Base-by-base conservation (phyloP, 2,329 filamentous ascomycete species). In the Aspergillus sp. region DNA sequence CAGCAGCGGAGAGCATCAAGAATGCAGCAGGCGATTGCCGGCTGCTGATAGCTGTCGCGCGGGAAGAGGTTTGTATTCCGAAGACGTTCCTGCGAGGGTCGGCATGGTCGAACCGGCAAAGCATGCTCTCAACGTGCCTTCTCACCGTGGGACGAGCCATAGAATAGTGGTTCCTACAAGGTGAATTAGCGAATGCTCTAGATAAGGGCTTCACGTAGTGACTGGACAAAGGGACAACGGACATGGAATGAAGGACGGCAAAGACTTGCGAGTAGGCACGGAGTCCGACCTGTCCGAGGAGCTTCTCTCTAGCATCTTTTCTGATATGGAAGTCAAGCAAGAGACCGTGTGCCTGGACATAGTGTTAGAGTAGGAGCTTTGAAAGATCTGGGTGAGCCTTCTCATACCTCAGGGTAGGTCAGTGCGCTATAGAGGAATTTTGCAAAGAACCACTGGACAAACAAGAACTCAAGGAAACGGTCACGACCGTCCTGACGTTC, bases 271-370 rank as follows among this genome's bases (percentile, higher is more conserved):
- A 89, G 72, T 93, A 90, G 53, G 91, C 90, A 63, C 89, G 87
- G 73, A 90, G 87, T 58, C 90, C 92, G 59, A 97, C 89, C 72
- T 94, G 90, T 63, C 84, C 83, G 60, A 88, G 78, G 52, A 88
- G 83, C 65, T 83, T 93, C 70, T 96, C 91, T 47, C 95, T 87
- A 45, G 92, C 92, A 76, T 94, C 92, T 67, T 96, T 91, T 53
- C 91, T 93, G 69, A 98, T 92, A 78, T 97, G 91, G 74, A 96
- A 94, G 69, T 96, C 91, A 59, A 91, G 85, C 81, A 98, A 89
- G 63, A 87, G 80, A 52, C 83, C 84, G 61, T 85, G 81, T 17
- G 81, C 81, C 85, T 88, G 67, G 19, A 64, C 19, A 36, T 80
- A 65, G 15, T 79, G 79, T 67, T 48, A 69, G 64, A 53, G 12